phyloP scores from a whole-genome alignment of 148 eudicot species.

The Oxyria digyna region DNA sequence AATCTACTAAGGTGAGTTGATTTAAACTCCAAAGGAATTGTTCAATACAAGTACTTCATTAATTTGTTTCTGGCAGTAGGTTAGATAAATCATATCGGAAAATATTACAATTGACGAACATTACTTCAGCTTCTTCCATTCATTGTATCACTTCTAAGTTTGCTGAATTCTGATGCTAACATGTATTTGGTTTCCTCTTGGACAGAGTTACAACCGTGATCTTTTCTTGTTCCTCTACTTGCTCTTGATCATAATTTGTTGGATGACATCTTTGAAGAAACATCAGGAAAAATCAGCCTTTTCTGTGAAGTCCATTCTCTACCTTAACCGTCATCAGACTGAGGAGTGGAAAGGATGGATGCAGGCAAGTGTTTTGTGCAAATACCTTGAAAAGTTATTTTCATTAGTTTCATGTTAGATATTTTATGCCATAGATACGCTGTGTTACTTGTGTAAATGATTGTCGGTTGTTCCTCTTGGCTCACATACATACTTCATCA shows the following conservation, averaged over 20 bases:
- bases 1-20: constrained; percentile 66
- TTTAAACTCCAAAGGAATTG: too few species aligned
- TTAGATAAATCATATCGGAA: neutral
- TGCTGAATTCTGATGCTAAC: neutral
- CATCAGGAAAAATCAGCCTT: constrained; percentile 82
- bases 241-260: constrained; percentile 70
- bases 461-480: too few species aligned
- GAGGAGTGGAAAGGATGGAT: constrained; percentile 99
- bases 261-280: constrained; percentile 77
- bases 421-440: too few species aligned
- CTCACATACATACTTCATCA: too few species aligned
- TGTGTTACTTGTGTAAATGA: too few species aligned
- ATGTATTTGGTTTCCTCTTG: constrained; percentile 10
- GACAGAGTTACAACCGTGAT: constrained; percentile 87
- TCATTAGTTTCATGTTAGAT: too few species aligned
- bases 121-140: neutral
- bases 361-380: constrained; percentile 60
- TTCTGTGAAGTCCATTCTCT: constrained; percentile 72
- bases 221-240: constrained; percentile 71
- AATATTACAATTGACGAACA: neutral
- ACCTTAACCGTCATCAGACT: constrained; percentile 88
- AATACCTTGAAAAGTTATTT: too few species aligned
- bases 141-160: too few species aligned
- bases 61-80: neutral
- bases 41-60: neutral